A percentile compares a stretch with the other conserved stretches of the same genome.
phyloP scores from a whole-genome alignment of 2,329 filamentous ascomycete genomes.

The Penicillium sumatraense region DNA sequence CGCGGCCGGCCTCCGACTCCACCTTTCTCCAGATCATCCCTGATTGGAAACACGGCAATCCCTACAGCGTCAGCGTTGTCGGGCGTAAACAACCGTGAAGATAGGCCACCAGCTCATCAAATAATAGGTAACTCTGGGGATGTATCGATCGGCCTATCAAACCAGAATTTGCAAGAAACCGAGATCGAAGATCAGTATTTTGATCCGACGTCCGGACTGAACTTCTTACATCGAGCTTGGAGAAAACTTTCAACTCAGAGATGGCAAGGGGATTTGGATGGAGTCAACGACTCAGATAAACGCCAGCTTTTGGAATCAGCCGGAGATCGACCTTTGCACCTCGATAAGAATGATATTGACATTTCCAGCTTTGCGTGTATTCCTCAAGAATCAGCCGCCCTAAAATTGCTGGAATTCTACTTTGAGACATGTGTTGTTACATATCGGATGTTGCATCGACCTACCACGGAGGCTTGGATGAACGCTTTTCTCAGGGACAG shows the following conservation, averaged over 20 bases:
- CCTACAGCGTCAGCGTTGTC: constrained; percentile 8
- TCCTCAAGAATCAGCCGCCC: not conserved
- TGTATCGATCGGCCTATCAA: not conserved
- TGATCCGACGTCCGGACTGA: constrained; percentile 26
- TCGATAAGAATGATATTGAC: constrained; percentile 42
- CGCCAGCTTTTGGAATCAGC: constrained; percentile 26
- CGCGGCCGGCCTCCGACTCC: constrained; percentile 19
- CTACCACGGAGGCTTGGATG: constrained; percentile 18
- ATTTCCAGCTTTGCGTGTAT: constrained; percentile 19
- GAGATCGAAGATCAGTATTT: constrained; percentile 26
- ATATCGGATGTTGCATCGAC: constrained; percentile 18
- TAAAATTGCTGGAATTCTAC: constrained; percentile 12
- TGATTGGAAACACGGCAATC: not conserved
- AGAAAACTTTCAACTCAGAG: constrained; percentile 13
- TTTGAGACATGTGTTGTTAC: constrained; percentile 22
- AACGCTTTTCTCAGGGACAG: constrained; percentile 9
- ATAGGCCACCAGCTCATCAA: not conserved
- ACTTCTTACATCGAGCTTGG: constrained; percentile 27
- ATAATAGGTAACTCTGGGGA: not conserved
- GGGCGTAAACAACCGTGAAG: not conserved
- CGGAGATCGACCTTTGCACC: constrained; percentile 48
- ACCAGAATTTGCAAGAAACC: constrained; percentile 19
- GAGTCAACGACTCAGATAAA: constrained; percentile 4
- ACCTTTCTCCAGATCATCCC: constrained; percentile 4
- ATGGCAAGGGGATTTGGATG: constrained; percentile 2